Evolutionary conservation across 2,329 filamentous ascomycete species (phyloP).

Genomic region (Colletotrichum cordylinicola): DNA sequence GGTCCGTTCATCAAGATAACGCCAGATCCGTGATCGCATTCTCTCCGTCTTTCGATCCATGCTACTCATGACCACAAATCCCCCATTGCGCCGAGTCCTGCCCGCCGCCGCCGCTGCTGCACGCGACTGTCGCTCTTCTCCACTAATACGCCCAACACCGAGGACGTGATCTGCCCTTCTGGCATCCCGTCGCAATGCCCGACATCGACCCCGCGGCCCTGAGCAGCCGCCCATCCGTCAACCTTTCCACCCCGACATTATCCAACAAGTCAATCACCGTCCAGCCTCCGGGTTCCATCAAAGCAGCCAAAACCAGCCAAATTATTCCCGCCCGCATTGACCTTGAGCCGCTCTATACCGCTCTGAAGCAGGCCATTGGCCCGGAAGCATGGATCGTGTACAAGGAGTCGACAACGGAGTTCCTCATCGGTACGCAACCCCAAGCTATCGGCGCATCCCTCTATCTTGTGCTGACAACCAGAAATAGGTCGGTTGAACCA

Average conservation of each 20-base stretch:
- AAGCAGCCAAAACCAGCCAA: slow-evolving; percentile 64
- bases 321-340: slow-evolving; percentile 71
- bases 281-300: slow-evolving; percentile 52
- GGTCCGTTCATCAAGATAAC: slow-evolving; percentile 50
- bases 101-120: slow-evolving; percentile 35
- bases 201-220: slow-evolving; percentile 75
- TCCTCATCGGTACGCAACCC: slow-evolving; percentile 60
- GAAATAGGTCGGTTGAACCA: slow-evolving; percentile 66
- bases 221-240: slow-evolving; percentile 67
- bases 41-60: slow-evolving; percentile 39
- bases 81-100: slow-evolving; percentile 49
- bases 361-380: slow-evolving; percentile 64
- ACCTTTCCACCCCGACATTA: slow-evolving; percentile 64
- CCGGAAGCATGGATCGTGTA: slow-evolving; percentile 68
- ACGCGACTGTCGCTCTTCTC: slow-evolving; percentile 45
- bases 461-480: not conserved
- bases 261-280: slow-evolving; percentile 63
- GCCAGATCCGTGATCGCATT: slow-evolving; percentile 47
- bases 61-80: slow-evolving; percentile 47
- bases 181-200: slow-evolving; percentile 54
- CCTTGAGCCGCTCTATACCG: slow-evolving; percentile 68
- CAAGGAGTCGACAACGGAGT: slow-evolving; percentile 67
- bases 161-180: slow-evolving; percentile 18
- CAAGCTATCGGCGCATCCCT: not conserved
- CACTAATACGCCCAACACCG: slow-evolving; percentile 19